Conservation (phyloP, 192 early-diverging fungal species). For the Phlyctochytrium arcticum region DNA sequence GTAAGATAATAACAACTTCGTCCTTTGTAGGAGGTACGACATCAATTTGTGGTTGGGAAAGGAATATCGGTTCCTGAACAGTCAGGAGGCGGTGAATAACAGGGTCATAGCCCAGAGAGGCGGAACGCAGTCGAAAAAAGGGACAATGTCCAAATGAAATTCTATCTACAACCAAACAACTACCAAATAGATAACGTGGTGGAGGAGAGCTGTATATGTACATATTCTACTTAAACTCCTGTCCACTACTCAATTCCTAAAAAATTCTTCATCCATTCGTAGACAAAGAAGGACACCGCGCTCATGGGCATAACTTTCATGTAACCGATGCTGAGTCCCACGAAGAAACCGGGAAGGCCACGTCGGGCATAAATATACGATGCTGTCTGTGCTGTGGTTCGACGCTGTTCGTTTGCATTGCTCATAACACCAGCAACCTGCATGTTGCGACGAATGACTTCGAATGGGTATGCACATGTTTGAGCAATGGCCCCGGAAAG, state of each 20-base stretch:
- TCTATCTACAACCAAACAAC: no score
- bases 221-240: no score
- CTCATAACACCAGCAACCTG: constrained; percentile 36
- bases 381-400: constrained; percentile 49
- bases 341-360: constrained; percentile 86
- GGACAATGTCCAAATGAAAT: no score
- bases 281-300: constrained; percentile 81
- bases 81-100: no score
- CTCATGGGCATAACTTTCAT: constrained; percentile 94
- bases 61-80: constrained; percentile 29
- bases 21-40: constrained; percentile 15
- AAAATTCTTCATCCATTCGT: constrained; percentile 70
- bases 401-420: constrained; percentile 8
- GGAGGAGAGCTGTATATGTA: no score
- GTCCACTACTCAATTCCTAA: constrained; percentile 46
- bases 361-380: constrained; percentile 58
- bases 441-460: constrained; percentile 64
- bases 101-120: no score
- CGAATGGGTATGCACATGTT: constrained; percentile 87
- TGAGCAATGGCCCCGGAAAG: constrained; percentile 80
- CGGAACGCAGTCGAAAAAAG: no score
- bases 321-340: constrained; percentile 96
- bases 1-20: background rate
- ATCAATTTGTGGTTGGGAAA: constrained; percentile 38
- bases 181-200: no score